Percentiles rank a stretch among this genome's conserved stretches.
Evolutionary conservation across 1,139 yeast genomes (phyloP).

Genomic region (Candida pseudoviswanathii): DNA sequence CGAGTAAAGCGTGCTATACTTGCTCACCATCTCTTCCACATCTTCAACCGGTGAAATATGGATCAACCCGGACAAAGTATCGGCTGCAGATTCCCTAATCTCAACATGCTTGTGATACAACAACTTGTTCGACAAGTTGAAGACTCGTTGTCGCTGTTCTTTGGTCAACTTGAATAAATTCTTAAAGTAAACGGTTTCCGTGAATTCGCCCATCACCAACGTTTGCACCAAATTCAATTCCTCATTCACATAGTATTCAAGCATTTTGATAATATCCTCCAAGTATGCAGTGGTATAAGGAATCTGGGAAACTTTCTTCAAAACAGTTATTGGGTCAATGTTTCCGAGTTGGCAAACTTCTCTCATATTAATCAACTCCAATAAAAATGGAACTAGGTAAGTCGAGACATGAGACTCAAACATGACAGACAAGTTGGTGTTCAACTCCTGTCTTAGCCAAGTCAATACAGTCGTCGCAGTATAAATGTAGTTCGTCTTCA

Average conservation of each 20-base stretch:
- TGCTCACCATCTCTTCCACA: constrained; percentile 36
- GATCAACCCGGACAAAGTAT: constrained; percentile 77
- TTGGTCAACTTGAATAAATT: constrained; percentile 60
- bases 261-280: constrained; percentile 49
- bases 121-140: constrained; percentile 54
- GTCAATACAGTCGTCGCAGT: constrained; percentile 48
- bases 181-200: constrained; percentile 75
- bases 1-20: constrained; percentile 27
- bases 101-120: constrained; percentile 70
- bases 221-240: constrained; percentile 67
- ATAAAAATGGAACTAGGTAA: constrained; percentile 69
- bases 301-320: constrained; percentile 60
- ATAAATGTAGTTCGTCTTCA: constrained; percentile 49
- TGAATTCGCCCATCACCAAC: constrained; percentile 65
- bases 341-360: constrained; percentile 82
- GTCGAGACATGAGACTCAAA: constrained; percentile 39
- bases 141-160: constrained; percentile 52
- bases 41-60: constrained; percentile 72
- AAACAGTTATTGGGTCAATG: constrained; percentile 55
- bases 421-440: constrained; percentile 42
- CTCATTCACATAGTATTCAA: constrained; percentile 47
- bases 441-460: constrained; percentile 45
- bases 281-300: constrained; percentile 51
- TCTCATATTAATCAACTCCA: constrained; percentile 66
- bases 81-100: constrained; percentile 76